Conservation (phyloP, 495 filamentous ascomycete genomes). For the Parathielavia hyrcaniae region DNA sequence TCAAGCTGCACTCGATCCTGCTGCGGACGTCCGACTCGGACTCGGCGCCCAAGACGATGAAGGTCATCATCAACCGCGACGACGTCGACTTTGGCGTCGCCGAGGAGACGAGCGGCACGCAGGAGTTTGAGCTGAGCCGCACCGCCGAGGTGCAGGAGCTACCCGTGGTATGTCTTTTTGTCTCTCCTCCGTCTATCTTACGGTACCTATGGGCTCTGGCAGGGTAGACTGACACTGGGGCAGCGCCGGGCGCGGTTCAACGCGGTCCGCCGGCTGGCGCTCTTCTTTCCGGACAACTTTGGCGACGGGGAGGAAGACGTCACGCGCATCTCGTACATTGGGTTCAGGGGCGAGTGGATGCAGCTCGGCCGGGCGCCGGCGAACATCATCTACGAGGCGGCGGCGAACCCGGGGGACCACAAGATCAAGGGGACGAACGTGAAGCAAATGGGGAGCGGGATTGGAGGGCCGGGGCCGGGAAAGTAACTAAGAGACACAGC, state of each 20-base stretch:
- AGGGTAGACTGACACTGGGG: too few species aligned
- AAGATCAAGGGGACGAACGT: conserved; percentile 43
- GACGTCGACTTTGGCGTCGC: conserved; percentile 78
- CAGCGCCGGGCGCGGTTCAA: conserved; percentile 74
- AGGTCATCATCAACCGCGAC: conserved; percentile 76
- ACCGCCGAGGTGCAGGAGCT: conserved; percentile 80
- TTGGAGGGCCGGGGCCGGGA: conserved; percentile 33
- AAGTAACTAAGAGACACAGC: conserved; percentile 4
- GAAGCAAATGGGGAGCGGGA: conserved; percentile 44
- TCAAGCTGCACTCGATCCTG: conserved; percentile 84
- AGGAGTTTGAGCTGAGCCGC: conserved; percentile 70
- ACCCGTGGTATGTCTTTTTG: conserved; percentile 47
- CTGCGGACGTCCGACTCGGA: conserved; percentile 65
- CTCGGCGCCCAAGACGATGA: conserved; percentile 74
- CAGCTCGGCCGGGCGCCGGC: conserved; percentile 73
- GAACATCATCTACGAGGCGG: conserved; percentile 86
- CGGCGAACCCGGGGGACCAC: conserved; percentile 87
- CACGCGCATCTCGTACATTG: conserved; percentile 73
- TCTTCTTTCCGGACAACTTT: conserved; percentile 81
- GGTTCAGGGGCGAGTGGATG: conserved; percentile 91
- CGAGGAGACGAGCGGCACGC: conserved; percentile 61
- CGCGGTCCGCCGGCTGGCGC: conserved; percentile 62
- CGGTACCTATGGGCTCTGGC: background rate
- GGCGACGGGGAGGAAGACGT: conserved; percentile 64
- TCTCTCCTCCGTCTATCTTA: background rate